Evolutionary conservation across 2,329 filamentous ascomycete genomes (phyloP), one percentile per base, ranked within the genome.

Genomic region (Drechslerella coelobrocha): DNA sequence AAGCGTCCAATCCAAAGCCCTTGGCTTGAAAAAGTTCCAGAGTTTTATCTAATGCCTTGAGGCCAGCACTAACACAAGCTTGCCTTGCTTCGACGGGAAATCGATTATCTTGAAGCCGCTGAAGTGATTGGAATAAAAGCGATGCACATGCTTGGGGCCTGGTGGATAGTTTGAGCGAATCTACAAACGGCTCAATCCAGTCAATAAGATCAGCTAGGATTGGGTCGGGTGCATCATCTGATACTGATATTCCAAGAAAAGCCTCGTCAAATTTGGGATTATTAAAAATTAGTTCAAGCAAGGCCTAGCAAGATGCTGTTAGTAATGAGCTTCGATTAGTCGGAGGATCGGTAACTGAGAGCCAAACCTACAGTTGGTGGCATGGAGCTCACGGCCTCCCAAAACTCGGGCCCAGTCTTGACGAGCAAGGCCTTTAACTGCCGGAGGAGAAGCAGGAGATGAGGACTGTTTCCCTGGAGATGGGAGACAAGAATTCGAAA

Each of bases 1-100:
- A 79, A 14, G 78, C 79, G 61, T 82, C 78, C 56, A 82, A 79
- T 2, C 81, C 81, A 72, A 83, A 83, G 66, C 79, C 80, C 29
- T 23, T 31, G 6, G 51, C 47, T 27, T 56, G 57, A 24, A 69
- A 69, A 14, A 69, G 57, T 17, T 79, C 78, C 53, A 84, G 75
- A 0, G 82, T 82, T 62, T 79, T 78, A 48, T 81, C 77, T 23
- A 84, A 75, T 14, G 80, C 80, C 6, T 77, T 78, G 50, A 83
- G 76, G 2, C 81, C 82, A 24, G 78, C 76, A 29, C 79, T 78
- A 69, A 82, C 81, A 73, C 82, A 83, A 60, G 81, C 78, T 66
- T 80, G 80, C 27, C 79, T 79, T 26, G 80, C 78, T 51, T 80
- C 72, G 21, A 79, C 77, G 1, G 81, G 79, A 47, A 81, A 79